These are phyloP conservation scores for Craterostigma plantagineum DNA, from an alignment of 257 asterid species.

Conservation along the genomic window DNA sequence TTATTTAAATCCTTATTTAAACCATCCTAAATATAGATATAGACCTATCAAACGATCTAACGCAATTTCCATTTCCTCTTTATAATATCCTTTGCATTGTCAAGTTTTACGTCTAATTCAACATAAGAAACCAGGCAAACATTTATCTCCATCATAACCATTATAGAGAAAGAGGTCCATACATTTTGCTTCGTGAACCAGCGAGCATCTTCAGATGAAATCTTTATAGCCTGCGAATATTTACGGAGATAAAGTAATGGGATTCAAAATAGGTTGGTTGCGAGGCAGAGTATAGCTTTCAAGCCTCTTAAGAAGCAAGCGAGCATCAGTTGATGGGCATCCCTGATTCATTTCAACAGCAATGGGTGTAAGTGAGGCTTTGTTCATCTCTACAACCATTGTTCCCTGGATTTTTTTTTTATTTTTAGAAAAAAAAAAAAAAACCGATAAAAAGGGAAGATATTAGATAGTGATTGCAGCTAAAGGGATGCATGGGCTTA, in stretches of 20 bases:
- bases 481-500: not conserved
- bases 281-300: slow-evolving; percentile 10
- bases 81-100: no score
- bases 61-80: no score
- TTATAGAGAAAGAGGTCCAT: no score
- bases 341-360: slow-evolving; percentile 77
- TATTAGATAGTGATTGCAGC: not conserved
- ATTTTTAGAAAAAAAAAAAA: not conserved
- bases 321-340: slow-evolving; percentile 52
- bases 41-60: no score
- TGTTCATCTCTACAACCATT: slow-evolving; percentile 40
- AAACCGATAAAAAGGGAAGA: not conserved
- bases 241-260: slow-evolving; percentile 31
- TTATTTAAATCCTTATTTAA: no score
- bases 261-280: slow-evolving; percentile 13
- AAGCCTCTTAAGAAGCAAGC: slow-evolving; percentile 52
- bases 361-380: slow-evolving; percentile 30
- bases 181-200: no score
- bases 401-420: slow-evolving; percentile 38
- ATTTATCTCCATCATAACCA: no score
- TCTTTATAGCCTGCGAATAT: no score
- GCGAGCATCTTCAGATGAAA: no score
- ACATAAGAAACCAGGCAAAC: no score
- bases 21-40: no score
- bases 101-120: no score